These are phyloP conservation scores for Puccinia triticina DNA, from an alignment of 1,284 basidiomycete genomes.

Conservation along the genomic window DNA sequence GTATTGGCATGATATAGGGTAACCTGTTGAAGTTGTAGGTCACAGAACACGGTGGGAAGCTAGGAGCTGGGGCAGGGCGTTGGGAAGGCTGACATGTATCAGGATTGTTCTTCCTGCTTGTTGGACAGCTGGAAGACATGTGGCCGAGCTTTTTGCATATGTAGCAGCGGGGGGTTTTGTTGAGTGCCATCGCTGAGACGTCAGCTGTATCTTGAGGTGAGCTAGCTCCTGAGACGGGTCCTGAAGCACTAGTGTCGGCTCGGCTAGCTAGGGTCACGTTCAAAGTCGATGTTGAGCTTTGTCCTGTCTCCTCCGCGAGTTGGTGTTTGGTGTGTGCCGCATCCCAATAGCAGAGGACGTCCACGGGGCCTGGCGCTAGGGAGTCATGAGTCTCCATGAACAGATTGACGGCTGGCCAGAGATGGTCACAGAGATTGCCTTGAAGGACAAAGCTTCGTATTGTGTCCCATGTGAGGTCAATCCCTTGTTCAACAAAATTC, in stretches of 20 bases:
- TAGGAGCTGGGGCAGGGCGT: too few species aligned
- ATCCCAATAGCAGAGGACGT: neutral
- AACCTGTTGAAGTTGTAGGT: neutral
- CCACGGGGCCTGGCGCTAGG: neutral
- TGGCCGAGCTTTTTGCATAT: too few species aligned
- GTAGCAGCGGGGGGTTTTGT: neutral
- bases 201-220: neutral
- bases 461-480: neutral
- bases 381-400: neutral
- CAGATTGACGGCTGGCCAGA: neutral
- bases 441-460: too few species aligned
- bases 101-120: too few species aligned
- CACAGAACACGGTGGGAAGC: neutral
- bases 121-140: too few species aligned
- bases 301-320: neutral
- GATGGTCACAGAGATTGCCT: neutral
- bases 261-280: neutral
- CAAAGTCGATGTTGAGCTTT: neutral
- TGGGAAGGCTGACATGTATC: too few species aligned
- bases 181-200: neutral
- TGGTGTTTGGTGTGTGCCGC: neutral
- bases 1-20: neutral
- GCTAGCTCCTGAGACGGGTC: too few species aligned
- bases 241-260: too few species aligned
- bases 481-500: neutral